These are phyloP conservation scores for Aspergillus novoparasiticus DNA, from an alignment of 2,329 filamentous ascomycete genomes.

Conservation along the genomic window DNA sequence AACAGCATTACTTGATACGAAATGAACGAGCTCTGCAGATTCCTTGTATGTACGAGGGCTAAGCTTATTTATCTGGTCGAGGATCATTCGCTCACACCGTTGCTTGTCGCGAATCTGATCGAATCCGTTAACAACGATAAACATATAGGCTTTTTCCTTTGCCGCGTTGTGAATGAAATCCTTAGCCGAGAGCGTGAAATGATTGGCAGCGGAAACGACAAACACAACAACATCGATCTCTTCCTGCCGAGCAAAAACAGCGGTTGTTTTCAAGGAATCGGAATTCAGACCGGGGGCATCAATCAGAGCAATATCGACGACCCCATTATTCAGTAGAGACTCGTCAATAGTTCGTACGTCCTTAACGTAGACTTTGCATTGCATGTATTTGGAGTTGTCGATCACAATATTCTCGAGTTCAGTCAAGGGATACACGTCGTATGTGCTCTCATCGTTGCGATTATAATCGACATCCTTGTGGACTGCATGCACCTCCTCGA, in stretches of 20 bases:
- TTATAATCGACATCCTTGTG: slow-evolving; percentile 80
- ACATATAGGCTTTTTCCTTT: slow-evolving; percentile 96
- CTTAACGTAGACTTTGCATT: slow-evolving; percentile 96
- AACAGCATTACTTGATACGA: slow-evolving; percentile 95
- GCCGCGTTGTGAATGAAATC: slow-evolving; percentile 97
- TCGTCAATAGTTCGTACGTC: slow-evolving; percentile 88
- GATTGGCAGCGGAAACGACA: slow-evolving; percentile 94
- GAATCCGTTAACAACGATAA: slow-evolving; percentile 97
- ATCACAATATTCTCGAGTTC: slow-evolving; percentile 87
- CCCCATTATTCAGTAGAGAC: slow-evolving; percentile 93
- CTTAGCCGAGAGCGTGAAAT: slow-evolving; percentile 96
- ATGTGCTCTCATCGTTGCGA: slow-evolving; percentile 89
- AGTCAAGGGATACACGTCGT: slow-evolving; percentile 77
- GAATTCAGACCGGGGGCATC: slow-evolving; percentile 95
- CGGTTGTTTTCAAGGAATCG: slow-evolving; percentile 95
- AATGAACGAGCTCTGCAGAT: slow-evolving; percentile 88
- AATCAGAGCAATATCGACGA: slow-evolving; percentile 96
- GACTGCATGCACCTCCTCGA: slow-evolving; percentile 95
- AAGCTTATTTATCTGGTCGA: slow-evolving; percentile 85
- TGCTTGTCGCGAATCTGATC: slow-evolving; percentile 92
- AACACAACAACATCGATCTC: slow-evolving; percentile 99
- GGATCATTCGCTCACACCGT: slow-evolving; percentile 86
- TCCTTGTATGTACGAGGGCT: slow-evolving; percentile 94
- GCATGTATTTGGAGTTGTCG: slow-evolving; percentile 84
- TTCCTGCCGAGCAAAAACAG: slow-evolving; percentile 94